These are phyloP conservation scores for Colletotrichum tofieldiae DNA, from an alignment of 2,329 filamentous ascomycete species.

Conservation along the genomic window DNA sequence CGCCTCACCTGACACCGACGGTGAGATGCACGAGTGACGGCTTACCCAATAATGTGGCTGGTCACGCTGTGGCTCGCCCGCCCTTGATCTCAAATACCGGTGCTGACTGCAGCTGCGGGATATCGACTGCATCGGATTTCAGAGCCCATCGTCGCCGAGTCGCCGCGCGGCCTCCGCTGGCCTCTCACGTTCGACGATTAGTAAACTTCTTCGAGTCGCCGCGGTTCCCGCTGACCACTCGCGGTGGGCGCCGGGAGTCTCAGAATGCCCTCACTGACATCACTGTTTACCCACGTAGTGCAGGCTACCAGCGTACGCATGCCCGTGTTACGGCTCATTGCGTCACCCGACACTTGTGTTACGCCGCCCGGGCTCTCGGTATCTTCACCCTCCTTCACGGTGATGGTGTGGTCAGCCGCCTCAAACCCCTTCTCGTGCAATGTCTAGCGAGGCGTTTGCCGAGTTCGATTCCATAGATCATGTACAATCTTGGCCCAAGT, in stretches of 20 bases:
- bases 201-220: neutral
- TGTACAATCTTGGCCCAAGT: neutral
- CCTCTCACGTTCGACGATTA: neutral
- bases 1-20: neutral
- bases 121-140: neutral
- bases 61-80: conserved; percentile 3
- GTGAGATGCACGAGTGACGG: conserved; percentile 1
- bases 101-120: conserved; percentile 9
- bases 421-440: neutral
- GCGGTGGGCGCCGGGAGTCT: conserved; percentile 2
- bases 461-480: neutral
- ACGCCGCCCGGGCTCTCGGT: neutral
- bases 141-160: neutral
- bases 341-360: neutral
- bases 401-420: neutral
- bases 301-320: neutral
- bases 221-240: conserved; percentile 15
- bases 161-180: conserved; percentile 12
- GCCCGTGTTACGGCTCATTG: neutral
- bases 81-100: neutral
- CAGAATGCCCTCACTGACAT: conserved; percentile 16
- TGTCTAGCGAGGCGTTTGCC: neutral
- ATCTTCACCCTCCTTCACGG: neutral
- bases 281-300: neutral
- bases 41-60: neutral